These are phyloP conservation scores for Penicillium corylophilum DNA, from an alignment of 2,329 filamentous ascomycete genomes.

Conservation along the genomic window DNA sequence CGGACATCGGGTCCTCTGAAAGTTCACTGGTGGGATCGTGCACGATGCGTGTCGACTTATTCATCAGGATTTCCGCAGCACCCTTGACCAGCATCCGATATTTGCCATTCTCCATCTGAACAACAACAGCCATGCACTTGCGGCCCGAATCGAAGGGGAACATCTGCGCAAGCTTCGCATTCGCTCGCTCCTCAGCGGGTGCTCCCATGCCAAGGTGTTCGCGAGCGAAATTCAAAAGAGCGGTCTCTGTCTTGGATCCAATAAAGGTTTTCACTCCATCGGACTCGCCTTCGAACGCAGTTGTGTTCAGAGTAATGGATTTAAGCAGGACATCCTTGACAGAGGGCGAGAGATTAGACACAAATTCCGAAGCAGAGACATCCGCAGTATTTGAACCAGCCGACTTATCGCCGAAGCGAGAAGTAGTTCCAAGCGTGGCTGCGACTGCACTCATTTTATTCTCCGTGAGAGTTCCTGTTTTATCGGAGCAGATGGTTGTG, in stretches of 20 bases:
- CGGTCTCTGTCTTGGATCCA: constrained; percentile 76
- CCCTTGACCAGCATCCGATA: constrained; percentile 59
- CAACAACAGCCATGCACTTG: constrained; percentile 68
- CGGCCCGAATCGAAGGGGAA: constrained; percentile 62
- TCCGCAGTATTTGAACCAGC: constrained; percentile 35
- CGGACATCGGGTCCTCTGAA: constrained; percentile 52
- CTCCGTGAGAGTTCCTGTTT: constrained; percentile 64
- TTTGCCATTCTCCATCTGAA: constrained; percentile 55
- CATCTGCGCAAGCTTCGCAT: constrained; percentile 56
- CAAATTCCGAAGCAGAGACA: constrained; percentile 55
- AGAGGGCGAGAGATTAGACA: constrained; percentile 51
- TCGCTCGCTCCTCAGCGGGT: constrained; percentile 61
- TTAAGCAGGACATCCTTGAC: constrained; percentile 60
- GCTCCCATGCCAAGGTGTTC: constrained; percentile 65
- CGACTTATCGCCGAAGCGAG: constrained; percentile 46
- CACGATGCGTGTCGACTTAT: constrained; percentile 53
- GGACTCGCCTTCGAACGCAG: constrained; percentile 66
- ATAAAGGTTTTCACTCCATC: constrained; percentile 62
- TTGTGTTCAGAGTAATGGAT: constrained; percentile 67
- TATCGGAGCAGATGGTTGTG: constrained; percentile 64
- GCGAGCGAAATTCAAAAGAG: constrained; percentile 67
- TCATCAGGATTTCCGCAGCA: constrained; percentile 52
- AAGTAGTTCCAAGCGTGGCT: constrained; percentile 53
- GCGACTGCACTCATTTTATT: constrained; percentile 64
- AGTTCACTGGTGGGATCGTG: constrained; percentile 61